A percentile compares a stretch with the other conserved stretches of the same genome.
Conservation (phyloP, 1,284 basidiomycete genomes). For the Apiotrichum akiyoshidainum region DNA sequence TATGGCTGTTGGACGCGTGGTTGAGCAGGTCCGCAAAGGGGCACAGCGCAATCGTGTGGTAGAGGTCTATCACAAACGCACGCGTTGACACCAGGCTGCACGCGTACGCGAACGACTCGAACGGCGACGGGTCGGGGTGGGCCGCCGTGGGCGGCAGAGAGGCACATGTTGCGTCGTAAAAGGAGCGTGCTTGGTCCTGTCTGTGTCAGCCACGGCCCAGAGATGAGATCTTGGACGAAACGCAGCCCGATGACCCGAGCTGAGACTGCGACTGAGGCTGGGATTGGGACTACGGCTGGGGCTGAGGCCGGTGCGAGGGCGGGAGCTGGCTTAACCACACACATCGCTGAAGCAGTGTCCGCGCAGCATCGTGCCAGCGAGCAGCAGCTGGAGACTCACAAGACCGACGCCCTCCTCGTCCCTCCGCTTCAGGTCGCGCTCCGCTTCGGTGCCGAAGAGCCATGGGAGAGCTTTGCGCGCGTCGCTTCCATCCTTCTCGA, state of each 20-base stretch:
- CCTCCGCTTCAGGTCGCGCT: slow-evolving; percentile 34
- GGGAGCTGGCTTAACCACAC: too few species aligned
- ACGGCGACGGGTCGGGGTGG: slow-evolving; percentile 36
- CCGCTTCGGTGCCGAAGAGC: slow-evolving; percentile 45
- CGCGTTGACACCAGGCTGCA: slow-evolving; percentile 80
- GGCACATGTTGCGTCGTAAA: slow-evolving; percentile 26
- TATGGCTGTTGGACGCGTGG: slow-evolving; percentile 53
- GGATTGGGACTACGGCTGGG: too few species aligned
- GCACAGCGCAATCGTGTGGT: slow-evolving; percentile 79
- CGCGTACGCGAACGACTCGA: slow-evolving; percentile 63
- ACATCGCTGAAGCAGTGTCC: too few species aligned
- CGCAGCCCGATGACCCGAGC: too few species aligned
- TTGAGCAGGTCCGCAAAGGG: slow-evolving; percentile 90
- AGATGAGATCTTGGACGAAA: too few species aligned
- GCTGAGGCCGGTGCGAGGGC: too few species aligned
- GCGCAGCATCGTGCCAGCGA: too few species aligned
- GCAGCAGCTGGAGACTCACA: slow-evolving; percentile 26
- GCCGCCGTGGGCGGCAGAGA: slow-evolving; percentile 30
- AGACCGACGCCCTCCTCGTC: slow-evolving; percentile 34
- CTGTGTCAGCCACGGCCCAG: too few species aligned
- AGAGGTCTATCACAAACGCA: slow-evolving; percentile 81
- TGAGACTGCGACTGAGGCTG: too few species aligned
- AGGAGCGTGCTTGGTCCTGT: slow-evolving; percentile 35
- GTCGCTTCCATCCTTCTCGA: slow-evolving; percentile 26
- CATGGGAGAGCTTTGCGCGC: slow-evolving; percentile 34